Evolutionary conservation across 805 yeast species (phyloP).

Genomic region (Cyberlindnera mycetangii): DNA sequence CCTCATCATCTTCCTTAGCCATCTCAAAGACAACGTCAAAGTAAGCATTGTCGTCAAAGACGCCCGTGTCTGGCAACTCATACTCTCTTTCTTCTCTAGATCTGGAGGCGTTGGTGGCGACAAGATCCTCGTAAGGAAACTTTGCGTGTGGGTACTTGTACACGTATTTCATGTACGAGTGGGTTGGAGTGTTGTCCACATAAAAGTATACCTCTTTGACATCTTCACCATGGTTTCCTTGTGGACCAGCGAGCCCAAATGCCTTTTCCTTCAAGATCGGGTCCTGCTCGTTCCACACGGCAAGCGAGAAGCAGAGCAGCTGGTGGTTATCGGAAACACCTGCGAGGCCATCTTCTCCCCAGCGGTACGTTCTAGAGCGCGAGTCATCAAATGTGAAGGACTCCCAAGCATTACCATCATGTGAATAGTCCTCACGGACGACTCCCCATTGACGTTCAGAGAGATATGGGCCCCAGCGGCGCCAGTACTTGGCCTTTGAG

Average conservation of each 20-base stretch:
- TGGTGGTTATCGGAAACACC: constrained; percentile 88
- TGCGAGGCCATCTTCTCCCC: constrained; percentile 96
- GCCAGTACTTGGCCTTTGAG: constrained; percentile 55
- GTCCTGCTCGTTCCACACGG: constrained; percentile 90
- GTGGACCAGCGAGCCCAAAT: constrained; percentile 87
- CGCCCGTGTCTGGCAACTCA: constrained; percentile 79
- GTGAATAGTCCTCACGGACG: constrained; percentile 85
- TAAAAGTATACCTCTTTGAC: constrained; percentile 84
- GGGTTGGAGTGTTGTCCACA: constrained; percentile 89
- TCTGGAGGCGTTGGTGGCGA: constrained; percentile 63
- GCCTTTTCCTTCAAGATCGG: constrained; percentile 79
- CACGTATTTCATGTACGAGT: constrained; percentile 85
- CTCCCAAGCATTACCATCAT: constrained; percentile 87
- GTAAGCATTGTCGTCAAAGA: constrained; percentile 60
- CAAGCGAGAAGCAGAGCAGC: constrained; percentile 70
- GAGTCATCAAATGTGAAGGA: constrained; percentile 86
- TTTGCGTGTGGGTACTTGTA: constrained; percentile 89
- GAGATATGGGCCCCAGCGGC: constrained; percentile 88
- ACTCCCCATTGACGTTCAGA: constrained; percentile 82
- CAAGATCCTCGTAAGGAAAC: constrained; percentile 78
- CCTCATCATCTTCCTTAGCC: constrained; percentile 84
- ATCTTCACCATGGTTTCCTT: constrained; percentile 96
- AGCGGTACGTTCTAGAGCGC: constrained; percentile 73
- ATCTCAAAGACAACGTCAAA: constrained; percentile 87
- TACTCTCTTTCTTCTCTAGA: constrained; percentile 69